Conservation (phyloP, 345 rosid genomes). For the Camelina hispida region DNA sequence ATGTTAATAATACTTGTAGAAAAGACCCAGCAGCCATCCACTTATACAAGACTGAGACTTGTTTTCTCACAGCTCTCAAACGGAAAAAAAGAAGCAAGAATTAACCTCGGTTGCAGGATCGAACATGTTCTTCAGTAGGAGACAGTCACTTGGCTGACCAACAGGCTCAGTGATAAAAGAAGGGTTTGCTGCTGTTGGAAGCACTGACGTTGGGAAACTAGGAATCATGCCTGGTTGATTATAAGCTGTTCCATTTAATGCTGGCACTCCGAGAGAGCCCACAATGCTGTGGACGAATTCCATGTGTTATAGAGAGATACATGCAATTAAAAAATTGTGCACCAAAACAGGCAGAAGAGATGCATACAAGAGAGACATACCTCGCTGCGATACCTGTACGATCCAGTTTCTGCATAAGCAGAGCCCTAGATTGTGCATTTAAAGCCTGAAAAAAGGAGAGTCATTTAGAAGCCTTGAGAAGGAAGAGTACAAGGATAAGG, state of each 20-base stretch:
- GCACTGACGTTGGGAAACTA: constrained; percentile 56
- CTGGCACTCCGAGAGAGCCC: constrained; percentile 70
- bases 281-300: constrained; percentile 55
- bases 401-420: constrained; percentile 89
- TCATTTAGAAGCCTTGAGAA: neutral
- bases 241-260: constrained; percentile 62
- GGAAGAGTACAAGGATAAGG: neutral
- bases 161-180: constrained; percentile 56
- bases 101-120: constrained; percentile 89
- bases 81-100: constrained; percentile 11
- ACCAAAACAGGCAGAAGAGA: constrained; percentile 11
- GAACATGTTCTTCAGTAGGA: constrained; percentile 89
- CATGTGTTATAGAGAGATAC: constrained; percentile 4
- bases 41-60: constrained; percentile 5
- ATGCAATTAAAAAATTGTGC: neutral
- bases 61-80: neutral
- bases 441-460: constrained; percentile 55
- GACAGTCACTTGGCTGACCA: constrained; percentile 87
- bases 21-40: neutral
- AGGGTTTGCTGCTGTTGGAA: constrained; percentile 60
- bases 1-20: neutral
- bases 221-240: constrained; percentile 57
- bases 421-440: constrained; percentile 90
- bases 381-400: constrained; percentile 83
- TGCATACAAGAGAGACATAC: constrained; percentile 48